A percentile compares a stretch with the other conserved stretches of the same genome.
phyloP scores from a whole-genome alignment of 1,284 basidiomycete genomes.

The Singerocomus inundabilis region DNA sequence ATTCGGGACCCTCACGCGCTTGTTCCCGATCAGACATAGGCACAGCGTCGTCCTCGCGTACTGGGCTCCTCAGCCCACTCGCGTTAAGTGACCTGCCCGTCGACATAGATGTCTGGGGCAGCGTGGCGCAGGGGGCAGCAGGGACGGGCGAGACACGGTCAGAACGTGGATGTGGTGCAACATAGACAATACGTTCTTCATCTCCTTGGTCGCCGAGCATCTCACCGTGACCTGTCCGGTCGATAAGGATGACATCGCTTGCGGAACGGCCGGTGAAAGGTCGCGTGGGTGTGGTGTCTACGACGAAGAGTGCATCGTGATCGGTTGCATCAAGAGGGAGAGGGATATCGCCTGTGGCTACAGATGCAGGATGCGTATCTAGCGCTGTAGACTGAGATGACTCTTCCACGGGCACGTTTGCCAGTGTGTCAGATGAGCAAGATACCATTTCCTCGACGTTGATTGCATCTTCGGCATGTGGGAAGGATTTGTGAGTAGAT shows the following conservation, averaged over 20 bases:
- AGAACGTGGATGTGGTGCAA: slow-evolving; percentile 53
- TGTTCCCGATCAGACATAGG: not conserved
- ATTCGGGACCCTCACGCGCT: not conserved
- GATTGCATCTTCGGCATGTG: not conserved
- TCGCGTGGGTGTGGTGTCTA: slow-evolving; percentile 41
- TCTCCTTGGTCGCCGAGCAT: slow-evolving; percentile 35
- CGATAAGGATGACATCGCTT: slow-evolving; percentile 29
- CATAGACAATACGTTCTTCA: slow-evolving; percentile 60
- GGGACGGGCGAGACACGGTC: slow-evolving; percentile 16
- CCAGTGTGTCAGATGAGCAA: not conserved
- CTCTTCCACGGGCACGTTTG: not conserved
- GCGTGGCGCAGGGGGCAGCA: slow-evolving; percentile 15
- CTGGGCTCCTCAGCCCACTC: not conserved
- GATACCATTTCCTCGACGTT: slow-evolving; percentile 2
- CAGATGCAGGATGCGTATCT: not conserved
- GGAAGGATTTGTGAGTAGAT: not conserved
- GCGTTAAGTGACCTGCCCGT: slow-evolving; percentile 19
- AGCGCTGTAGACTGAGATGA: not conserved
- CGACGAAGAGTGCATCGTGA: slow-evolving; percentile 32
- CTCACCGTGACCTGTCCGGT: slow-evolving; percentile 15
- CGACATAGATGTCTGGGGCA: slow-evolving; percentile 32
- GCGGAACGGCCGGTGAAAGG: slow-evolving; percentile 14
- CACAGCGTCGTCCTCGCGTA: slow-evolving; percentile 8
- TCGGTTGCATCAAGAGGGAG: not conserved
- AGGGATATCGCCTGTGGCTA: not conserved